phyloP scores from a whole-genome alignment of 108 stramenopile genomes.

The Nitzschia sp. region DNA sequence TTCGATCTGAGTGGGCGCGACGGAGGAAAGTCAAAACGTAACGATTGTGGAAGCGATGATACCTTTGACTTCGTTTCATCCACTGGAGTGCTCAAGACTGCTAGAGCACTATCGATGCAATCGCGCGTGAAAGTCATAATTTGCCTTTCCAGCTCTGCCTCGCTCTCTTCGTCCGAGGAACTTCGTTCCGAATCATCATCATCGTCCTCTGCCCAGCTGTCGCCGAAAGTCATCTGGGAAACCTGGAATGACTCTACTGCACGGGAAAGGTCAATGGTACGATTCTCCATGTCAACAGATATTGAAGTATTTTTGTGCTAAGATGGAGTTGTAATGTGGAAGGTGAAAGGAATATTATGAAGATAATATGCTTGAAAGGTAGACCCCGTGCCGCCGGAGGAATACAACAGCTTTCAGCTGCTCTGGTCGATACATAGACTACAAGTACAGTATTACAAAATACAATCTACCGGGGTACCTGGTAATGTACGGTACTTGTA shows the following conservation, averaged over 20 bases:
- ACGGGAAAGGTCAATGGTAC: neutral
- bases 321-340: no score
- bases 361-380: no score
- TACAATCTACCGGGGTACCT: no score
- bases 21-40: neutral
- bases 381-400: no score
- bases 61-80: neutral
- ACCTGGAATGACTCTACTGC: neutral
- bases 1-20: neutral
- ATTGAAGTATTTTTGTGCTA: no score
- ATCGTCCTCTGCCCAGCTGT: no score
- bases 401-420: no score
- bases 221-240: neutral
- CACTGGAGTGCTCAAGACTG: neutral
- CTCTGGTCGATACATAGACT: no score
- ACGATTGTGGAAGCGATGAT: neutral
- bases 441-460: no score
- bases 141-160: neutral
- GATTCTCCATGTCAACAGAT: neutral
- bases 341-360: no score
- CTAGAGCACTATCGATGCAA: constrained; percentile 12
- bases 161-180: neutral
- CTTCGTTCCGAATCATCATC: neutral
- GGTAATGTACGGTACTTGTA: no score
- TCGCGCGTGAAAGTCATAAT: neutral